Conservation (phyloP, 352 stramenopile species). For the Phytopythium aichiense region DNA sequence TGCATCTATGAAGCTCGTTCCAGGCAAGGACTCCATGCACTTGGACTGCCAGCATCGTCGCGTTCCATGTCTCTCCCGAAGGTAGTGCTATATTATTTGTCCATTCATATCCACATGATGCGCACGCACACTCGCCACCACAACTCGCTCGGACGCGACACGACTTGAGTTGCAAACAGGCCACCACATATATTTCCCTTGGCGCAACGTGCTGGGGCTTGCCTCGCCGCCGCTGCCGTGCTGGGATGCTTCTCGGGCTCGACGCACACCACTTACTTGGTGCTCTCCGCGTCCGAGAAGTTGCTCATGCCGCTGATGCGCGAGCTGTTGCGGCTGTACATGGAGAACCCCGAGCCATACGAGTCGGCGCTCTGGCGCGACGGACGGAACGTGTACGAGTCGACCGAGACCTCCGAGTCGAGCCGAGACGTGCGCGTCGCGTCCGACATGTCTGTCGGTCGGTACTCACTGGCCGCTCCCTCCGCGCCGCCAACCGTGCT, state of each 20-base stretch:
- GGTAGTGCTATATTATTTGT: constrained; percentile 4
- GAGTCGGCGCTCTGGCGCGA: constrained; percentile 57
- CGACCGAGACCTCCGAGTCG: constrained; percentile 61
- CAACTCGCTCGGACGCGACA: background rate
- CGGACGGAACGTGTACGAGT: constrained; percentile 63
- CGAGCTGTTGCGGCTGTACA: constrained; percentile 58
- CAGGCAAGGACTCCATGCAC: too few species aligned
- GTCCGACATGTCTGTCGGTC: constrained; percentile 35
- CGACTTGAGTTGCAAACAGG: background rate
- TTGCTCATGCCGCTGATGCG: constrained; percentile 60
- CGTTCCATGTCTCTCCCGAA: background rate
- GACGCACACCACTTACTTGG: constrained; percentile 6
- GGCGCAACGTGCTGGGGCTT: background rate
- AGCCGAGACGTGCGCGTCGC: constrained; percentile 35
- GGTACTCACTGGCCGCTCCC: background rate
- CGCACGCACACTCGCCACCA: background rate
- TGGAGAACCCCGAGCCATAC: constrained; percentile 58
- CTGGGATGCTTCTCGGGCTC: background rate
- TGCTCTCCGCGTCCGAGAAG: constrained; percentile 29
- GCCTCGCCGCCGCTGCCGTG: background rate
- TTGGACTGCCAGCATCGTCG: background rate
- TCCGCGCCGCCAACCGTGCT: constrained; percentile 3
- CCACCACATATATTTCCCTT: constrained; percentile 1
- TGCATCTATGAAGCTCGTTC: too few species aligned
- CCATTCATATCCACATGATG: constrained; percentile 3